These are phyloP conservation scores for Ceratobasidium sp. DNA, from an alignment of 1,284 basidiomycete genomes.

Conservation along the genomic window DNA sequence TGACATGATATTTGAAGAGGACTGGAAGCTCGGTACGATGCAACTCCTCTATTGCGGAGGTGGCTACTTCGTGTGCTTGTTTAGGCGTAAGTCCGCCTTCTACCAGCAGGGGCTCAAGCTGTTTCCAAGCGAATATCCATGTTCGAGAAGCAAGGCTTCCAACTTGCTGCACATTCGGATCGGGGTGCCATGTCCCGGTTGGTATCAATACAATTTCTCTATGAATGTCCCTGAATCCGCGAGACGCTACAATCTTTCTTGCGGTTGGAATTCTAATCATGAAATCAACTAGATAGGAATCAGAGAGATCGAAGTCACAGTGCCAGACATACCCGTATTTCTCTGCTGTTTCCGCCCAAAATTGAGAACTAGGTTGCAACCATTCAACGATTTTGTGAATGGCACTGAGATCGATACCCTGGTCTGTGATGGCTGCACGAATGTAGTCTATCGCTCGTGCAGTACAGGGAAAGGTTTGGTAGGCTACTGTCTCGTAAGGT, in stretches of 20 bases:
- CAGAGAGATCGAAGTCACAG: neutral
- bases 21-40: neutral
- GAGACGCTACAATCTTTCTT: neutral
- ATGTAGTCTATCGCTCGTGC: neutral
- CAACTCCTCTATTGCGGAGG: neutral
- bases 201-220: neutral
- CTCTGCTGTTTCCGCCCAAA: slow-evolving; percentile 6
- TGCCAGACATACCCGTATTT: slow-evolving; percentile 12
- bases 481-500: neutral
- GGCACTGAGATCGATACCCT: slow-evolving; percentile 3
- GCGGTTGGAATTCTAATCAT: neutral
- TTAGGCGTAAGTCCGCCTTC: neutral
- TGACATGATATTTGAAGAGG: neutral
- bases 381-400: neutral
- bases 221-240: neutral
- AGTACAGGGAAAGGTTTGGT: neutral
- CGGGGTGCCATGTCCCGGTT: slow-evolving; percentile 5
- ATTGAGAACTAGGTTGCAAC: neutral
- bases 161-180: neutral
- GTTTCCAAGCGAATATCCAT: neutral
- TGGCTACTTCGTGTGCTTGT: neutral
- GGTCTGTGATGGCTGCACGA: neutral
- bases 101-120: neutral
- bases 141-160: neutral
- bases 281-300: too few species aligned